A percentile compares a stretch with the other conserved stretches of the same genome.
These are phyloP conservation scores for Simplicillium aogashimaense DNA, from an alignment of 2,329 filamentous ascomycete genomes.

Conservation along the genomic window DNA sequence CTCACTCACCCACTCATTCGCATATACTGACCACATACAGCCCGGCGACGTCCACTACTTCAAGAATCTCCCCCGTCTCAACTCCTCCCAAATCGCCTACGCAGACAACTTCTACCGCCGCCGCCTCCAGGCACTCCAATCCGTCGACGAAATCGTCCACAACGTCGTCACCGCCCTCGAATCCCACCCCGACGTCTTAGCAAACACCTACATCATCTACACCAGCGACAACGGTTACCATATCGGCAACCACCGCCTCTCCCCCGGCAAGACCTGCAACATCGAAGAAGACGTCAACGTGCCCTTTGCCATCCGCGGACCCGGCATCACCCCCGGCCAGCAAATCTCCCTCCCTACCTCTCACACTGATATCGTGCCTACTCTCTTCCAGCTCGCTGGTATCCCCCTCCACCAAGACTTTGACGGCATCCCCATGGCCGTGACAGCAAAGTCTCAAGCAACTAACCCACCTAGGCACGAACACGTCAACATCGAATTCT, in stretches of 20 bases:
- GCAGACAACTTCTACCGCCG: constrained; percentile 29
- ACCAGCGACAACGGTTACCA: constrained; percentile 44
- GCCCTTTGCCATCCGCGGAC: constrained; percentile 39
- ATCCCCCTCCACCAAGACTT: constrained; percentile 32
- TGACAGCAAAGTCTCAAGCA: constrained; percentile 9
- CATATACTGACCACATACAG: not conserved
- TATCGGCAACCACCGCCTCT: constrained; percentile 41
- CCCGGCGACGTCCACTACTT: constrained; percentile 34
- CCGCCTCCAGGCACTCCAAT: constrained; percentile 31
- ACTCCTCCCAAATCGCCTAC: constrained; percentile 18
- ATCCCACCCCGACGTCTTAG: constrained; percentile 16
- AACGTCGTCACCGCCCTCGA: constrained; percentile 24
- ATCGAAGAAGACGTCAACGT: constrained; percentile 43
- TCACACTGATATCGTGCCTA: constrained; percentile 46
- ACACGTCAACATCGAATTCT: constrained; percentile 41
- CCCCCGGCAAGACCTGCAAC: constrained; percentile 38
- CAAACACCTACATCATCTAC: constrained; percentile 41
- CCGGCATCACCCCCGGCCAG: constrained; percentile 27
- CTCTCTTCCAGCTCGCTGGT: constrained; percentile 31
- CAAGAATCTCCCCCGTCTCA: constrained; percentile 22
- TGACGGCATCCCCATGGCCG: constrained; percentile 37
- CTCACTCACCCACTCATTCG: not conserved
- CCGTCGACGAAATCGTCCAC: constrained; percentile 35
- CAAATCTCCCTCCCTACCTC: constrained; percentile 30
- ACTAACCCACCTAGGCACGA: constrained; percentile 23